Conservation (phyloP, 2,329 filamentous ascomycete genomes). For the Penicillium sp. region DNA sequence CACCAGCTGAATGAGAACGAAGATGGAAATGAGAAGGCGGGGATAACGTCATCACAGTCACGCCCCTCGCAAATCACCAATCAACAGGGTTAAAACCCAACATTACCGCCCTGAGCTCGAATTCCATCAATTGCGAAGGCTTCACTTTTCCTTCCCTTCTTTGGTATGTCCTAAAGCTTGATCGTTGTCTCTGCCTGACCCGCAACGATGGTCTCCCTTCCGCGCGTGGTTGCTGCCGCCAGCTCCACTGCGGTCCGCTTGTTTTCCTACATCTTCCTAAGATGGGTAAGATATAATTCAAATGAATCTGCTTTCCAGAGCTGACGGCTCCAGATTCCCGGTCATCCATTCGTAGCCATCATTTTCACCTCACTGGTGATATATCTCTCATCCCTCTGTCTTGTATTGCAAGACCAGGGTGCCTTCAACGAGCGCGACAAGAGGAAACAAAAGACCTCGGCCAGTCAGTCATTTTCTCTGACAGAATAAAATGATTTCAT, state of each 20-base stretch:
- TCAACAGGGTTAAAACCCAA: constrained; percentile 6
- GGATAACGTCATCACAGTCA: constrained; percentile 15
- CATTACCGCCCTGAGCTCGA: constrained; percentile 5
- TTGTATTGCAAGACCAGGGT: constrained; percentile 14
- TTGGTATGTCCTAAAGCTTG: not conserved
- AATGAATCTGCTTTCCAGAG: not conserved
- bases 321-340: constrained; percentile 34
- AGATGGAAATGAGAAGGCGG: not conserved
- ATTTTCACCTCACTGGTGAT: constrained; percentile 43
- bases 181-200: not conserved
- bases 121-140: not conserved
- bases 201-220: constrained; percentile 32
- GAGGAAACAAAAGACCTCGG: constrained; percentile 6
- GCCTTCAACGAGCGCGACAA: not conserved
- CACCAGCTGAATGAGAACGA: too few relatives aligned
- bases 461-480: constrained; percentile 3
- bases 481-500: not conserved
- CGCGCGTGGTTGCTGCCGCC: constrained; percentile 30
- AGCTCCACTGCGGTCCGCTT: constrained; percentile 40
- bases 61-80: constrained; percentile 3
- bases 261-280: constrained; percentile 40
- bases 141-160: not conserved
- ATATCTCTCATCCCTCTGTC: constrained; percentile 44
- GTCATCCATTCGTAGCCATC: constrained; percentile 35
- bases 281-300: constrained; percentile 39